These are phyloP conservation scores for Xanthoceras sorbifolium DNA, from an alignment of 345 rosid species.

Conservation along the genomic window DNA sequence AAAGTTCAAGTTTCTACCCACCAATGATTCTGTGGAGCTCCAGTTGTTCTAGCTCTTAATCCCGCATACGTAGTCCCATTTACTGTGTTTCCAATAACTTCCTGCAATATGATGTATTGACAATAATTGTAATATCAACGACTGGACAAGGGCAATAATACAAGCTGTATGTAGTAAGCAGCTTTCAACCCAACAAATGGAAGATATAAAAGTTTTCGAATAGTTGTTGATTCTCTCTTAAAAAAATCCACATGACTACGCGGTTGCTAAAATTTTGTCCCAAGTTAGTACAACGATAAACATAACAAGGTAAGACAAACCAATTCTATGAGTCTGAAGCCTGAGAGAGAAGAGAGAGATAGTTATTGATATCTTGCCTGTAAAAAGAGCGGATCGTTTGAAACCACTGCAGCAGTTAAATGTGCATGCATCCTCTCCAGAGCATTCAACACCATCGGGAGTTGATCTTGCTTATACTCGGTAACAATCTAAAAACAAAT, in stretches of 20 bases:
- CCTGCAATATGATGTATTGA: slow-evolving; percentile 44
- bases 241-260: not conserved
- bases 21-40: slow-evolving; percentile 99
- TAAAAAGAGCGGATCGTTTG: slow-evolving; percentile 80
- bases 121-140: not conserved
- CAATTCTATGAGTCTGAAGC: not conserved
- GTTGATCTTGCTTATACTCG: slow-evolving; percentile 77
- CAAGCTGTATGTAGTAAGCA: too few species aligned
- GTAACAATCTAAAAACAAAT: slow-evolving; percentile 62
- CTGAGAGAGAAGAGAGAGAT: not conserved
- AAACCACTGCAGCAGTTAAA: slow-evolving; percentile 93
- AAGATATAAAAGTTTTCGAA: too few species aligned
- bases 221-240: not conserved
- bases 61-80: slow-evolving; percentile 98
- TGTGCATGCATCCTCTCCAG: slow-evolving; percentile 96
- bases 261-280: not conserved
- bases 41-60: slow-evolving; percentile 91
- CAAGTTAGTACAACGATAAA: not conserved
- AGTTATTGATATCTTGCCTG: slow-evolving; percentile 55
- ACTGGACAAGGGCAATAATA: too few species aligned
- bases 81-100: slow-evolving; percentile 84
- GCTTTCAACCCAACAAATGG: too few species aligned
- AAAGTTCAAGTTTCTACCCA: slow-evolving; percentile 18
- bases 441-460: slow-evolving; percentile 76
- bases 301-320: not conserved